A percentile compares a stretch with the other conserved stretches of the same genome.
Evolutionary conservation across 371 early-diverging fungal species (phyloP).

Genomic region (Mucor piriformis): DNA sequence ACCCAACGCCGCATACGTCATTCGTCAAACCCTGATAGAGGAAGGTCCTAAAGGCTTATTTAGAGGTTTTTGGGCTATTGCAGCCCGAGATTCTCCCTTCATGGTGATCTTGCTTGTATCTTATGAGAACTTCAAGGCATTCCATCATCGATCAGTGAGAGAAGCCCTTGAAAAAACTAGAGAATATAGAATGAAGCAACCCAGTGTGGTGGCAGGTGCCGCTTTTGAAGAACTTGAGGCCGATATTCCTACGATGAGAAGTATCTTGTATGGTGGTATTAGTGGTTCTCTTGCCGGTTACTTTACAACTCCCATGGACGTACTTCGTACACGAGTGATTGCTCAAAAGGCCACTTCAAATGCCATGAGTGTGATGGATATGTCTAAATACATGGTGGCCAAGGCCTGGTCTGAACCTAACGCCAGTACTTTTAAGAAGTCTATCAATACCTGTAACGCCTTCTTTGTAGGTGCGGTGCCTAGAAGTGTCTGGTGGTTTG

Average conservation of each 20-base stretch:
- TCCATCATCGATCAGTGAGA: constrained; percentile 60
- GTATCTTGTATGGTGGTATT: constrained; percentile 76
- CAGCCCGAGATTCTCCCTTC: constrained; percentile 80
- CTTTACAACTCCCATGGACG: constrained; percentile 84
- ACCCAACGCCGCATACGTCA: constrained; percentile 50
- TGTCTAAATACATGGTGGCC: constrained; percentile 31
- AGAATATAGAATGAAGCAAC: constrained; percentile 38
- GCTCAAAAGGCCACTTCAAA: constrained; percentile 44
- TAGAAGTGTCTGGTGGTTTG: constrained; percentile 77
- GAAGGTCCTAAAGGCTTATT: constrained; percentile 77
- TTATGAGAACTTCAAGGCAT: constrained; percentile 80
- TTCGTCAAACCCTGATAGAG: constrained; percentile 59
- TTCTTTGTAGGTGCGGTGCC: constrained; percentile 73
- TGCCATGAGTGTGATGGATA: constrained; percentile 29
- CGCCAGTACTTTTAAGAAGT: constrained; percentile 6
- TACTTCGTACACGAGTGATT: constrained; percentile 79
- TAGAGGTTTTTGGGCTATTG: constrained; percentile 79
- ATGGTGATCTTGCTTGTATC: constrained; percentile 82
- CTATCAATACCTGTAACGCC: constrained; percentile 26
- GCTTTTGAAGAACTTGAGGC: constrained; percentile 58
- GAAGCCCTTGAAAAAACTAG: constrained; percentile 34
- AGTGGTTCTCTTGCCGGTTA: constrained; percentile 82
- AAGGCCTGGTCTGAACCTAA: constrained; percentile 11
- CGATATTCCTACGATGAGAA: constrained; percentile 70
- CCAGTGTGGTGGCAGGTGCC: constrained; percentile 50